Evolutionary conservation across 2,329 filamentous ascomycete species (phyloP).

Genomic region (Talaromyces sp.): DNA sequence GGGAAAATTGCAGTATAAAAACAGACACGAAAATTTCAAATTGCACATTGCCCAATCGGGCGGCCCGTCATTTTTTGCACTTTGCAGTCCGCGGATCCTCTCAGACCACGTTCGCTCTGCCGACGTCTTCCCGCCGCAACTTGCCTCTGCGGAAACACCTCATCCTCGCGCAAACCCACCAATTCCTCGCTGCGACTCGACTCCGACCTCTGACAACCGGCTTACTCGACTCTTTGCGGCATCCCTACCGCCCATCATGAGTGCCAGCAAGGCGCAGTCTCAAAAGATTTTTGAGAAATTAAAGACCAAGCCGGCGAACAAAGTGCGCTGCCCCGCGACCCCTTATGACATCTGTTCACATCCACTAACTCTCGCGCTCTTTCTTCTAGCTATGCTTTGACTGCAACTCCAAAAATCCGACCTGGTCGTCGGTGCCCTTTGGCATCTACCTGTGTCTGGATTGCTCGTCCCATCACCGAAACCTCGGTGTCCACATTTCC

Average conservation of each 20-base stretch:
- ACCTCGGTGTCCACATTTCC: constrained; percentile 96
- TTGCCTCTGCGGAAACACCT: constrained; percentile 13
- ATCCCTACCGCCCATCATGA: constrained; percentile 40
- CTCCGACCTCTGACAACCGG: not conserved
- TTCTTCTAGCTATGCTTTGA: constrained; percentile 83
- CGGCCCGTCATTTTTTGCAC: not conserved
- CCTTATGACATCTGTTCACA: not conserved
- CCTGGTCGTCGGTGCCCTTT: constrained; percentile 95
- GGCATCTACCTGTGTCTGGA: constrained; percentile 98
- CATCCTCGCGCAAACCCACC: not conserved
- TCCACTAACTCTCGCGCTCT: constrained; percentile 14
- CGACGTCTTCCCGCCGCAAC: constrained; percentile 18
- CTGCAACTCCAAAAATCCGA: constrained; percentile 94
- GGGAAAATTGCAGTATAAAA: not conserved
- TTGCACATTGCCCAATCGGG: not conserved
- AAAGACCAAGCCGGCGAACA: constrained; percentile 90
- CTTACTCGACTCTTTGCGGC: constrained; percentile 7
- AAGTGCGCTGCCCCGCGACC: constrained; percentile 53
- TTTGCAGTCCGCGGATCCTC: constrained; percentile 1
- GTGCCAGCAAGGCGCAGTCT: constrained; percentile 88
- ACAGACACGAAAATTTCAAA: not conserved
- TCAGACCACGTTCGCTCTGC: constrained; percentile 36
- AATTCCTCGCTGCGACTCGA: not conserved
- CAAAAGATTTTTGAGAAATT: constrained; percentile 97
- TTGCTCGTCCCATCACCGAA: constrained; percentile 94